Conservation (phyloP, 2,329 filamentous ascomycete species). For the Diplodia scrobiculata region DNA sequence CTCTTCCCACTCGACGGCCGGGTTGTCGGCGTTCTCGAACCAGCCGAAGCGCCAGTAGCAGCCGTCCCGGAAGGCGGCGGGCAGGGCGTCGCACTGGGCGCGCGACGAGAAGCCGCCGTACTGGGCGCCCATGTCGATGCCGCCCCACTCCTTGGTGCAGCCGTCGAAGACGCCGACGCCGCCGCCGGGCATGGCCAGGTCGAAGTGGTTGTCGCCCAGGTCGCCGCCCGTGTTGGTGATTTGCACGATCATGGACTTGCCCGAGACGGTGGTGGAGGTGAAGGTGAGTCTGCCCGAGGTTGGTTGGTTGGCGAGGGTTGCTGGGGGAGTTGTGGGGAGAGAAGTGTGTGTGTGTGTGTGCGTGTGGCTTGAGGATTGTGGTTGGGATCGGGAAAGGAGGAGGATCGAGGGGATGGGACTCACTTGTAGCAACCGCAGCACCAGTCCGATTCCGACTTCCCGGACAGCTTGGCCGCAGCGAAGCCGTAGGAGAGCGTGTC, state of each 20-base stretch:
- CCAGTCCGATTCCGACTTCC: slow-evolving; percentile 58
- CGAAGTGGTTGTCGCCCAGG: slow-evolving; percentile 61
- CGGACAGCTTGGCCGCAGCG: slow-evolving; percentile 60
- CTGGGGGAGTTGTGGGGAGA: no score
- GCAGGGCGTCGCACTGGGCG: slow-evolving; percentile 57
- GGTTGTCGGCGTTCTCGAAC: slow-evolving; percentile 63
- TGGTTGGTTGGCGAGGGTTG: not conserved
- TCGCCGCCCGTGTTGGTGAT: slow-evolving; percentile 63
- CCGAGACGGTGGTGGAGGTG: slow-evolving; percentile 55
- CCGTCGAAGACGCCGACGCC: slow-evolving; percentile 60
- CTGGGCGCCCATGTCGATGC: slow-evolving; percentile 57
- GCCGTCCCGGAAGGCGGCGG: slow-evolving; percentile 57
- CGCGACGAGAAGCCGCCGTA: slow-evolving; percentile 61
- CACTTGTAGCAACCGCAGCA: slow-evolving; percentile 64
- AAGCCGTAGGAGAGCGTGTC: slow-evolving; percentile 62
- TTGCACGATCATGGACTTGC: slow-evolving; percentile 65
- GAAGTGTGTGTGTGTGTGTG: no score
- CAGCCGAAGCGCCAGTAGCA: slow-evolving; percentile 68
- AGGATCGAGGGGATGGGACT: slow-evolving; percentile 22
- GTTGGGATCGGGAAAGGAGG: no score
- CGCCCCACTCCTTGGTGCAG: slow-evolving; percentile 54
- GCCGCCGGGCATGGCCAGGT: slow-evolving; percentile 56
- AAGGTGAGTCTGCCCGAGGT: slow-evolving; percentile 51
- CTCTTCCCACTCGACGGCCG: slow-evolving; percentile 57
- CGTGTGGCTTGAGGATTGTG: no score